These are phyloP conservation scores for Ambrosia artemisiifolia DNA, from an alignment of 129 eudicot species.

Conservation along the genomic window DNA sequence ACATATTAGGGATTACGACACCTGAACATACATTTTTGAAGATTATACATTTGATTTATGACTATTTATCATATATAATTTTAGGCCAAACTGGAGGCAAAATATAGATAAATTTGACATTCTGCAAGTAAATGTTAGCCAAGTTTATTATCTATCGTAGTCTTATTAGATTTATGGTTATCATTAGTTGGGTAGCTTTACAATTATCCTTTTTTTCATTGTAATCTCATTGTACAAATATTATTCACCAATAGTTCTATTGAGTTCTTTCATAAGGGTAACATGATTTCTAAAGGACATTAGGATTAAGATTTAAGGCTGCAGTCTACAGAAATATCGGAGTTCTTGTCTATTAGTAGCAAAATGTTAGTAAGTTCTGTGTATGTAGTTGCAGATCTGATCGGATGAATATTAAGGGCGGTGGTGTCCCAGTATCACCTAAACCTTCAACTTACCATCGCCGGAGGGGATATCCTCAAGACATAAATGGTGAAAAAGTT, in stretches of 20 bases:
- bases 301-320: too few relatives aligned
- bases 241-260: too few relatives aligned
- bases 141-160: too few relatives aligned
- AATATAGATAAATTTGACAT: not conserved
- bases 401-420: constrained; percentile 27
- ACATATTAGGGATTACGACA: too few relatives aligned
- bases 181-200: too few relatives aligned
- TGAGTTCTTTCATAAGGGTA: not conserved
- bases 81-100: not conserved
- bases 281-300: not conserved
- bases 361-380: too few relatives aligned
- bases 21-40: too few relatives aligned
- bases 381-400: constrained; percentile 32
- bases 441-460: constrained; percentile 55
- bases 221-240: too few relatives aligned
- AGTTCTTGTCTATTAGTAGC: not conserved
- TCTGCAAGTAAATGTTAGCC: not conserved
- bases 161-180: too few relatives aligned
- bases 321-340: not conserved
- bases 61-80: not conserved
- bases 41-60: too few relatives aligned
- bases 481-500: constrained; percentile 32
- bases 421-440: constrained; percentile 25
- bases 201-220: too few relatives aligned
- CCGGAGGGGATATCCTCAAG: constrained; percentile 40